Evolutionary conservation across 352 stramenopile genomes (phyloP), one percentile per base, ranked within the genome.

Genomic region (Phytophthora uliginosa): DNA sequence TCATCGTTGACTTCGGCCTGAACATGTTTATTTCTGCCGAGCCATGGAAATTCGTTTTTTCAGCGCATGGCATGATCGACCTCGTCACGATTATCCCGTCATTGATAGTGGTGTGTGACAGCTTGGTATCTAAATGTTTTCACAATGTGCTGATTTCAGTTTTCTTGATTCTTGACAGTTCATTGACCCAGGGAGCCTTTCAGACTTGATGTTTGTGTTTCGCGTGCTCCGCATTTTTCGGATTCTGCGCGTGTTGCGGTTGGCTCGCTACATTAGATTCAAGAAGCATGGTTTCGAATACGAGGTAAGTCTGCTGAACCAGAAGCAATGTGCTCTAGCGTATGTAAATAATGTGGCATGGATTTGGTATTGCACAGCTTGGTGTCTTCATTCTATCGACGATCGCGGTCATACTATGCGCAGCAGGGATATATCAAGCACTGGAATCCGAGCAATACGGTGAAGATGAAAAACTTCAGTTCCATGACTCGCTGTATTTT

Each of bases 271-370:
- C 13, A 79, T 92, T 34, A 72, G 76, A 22, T 88, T 89, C 50
- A 88, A 88, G 63, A 88, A 89, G 38, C 81, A 88, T 48, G 82
- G 85, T 0, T 93, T 92, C 61, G 85, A 93, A 64, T 93, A 93
- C 63, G 86, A 93, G 77, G 84, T 92, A 55, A 15, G 42, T 50
- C 42, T 22, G 42, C 42, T 22, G 10, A 17, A 8, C 38, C 17
- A n/a, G 12, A 17, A 42, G 36, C 13, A 15, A 47, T 47, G 17
- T 18, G 38, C 6, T n/a, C 13, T 48, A 48, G 40, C 36, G 9
- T 15, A 7, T 15, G 28, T 31, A 31, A 31, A 31, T 31, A 26
- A 26, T 26, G 24, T 26, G 24, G 24, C 24, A 42, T 42, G 12
- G 36, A 7, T 12, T 42, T 42, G 36, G 36, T 42, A 9, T 24